These are phyloP conservation scores for Centrapalus pauciflorus DNA, from an alignment of 129 eudicot genomes.

Conservation along the genomic window DNA sequence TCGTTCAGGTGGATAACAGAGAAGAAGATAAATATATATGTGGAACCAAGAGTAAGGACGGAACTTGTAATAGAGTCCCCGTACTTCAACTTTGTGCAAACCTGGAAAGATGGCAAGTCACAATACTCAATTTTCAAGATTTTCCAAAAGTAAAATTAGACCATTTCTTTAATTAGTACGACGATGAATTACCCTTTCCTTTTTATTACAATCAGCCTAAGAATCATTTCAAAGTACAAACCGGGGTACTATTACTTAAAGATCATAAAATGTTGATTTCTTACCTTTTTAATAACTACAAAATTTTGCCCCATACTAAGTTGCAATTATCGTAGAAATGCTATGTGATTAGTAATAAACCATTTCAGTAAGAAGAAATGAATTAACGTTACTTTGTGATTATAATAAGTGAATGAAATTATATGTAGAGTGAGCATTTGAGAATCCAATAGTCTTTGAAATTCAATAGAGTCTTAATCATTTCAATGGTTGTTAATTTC, in stretches of 20 bases:
- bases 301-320: neutral
- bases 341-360: neutral
- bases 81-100: conserved; percentile 69
- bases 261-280: neutral
- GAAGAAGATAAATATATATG: conserved; percentile 54
- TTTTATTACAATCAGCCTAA: too few relatives aligned
- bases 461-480: neutral
- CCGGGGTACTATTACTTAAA: neutral
- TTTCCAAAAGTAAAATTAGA: neutral
- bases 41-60: conserved; percentile 82
- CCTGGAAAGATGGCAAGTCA: conserved; percentile 78
- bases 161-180: neutral
- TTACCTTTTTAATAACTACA: neutral
- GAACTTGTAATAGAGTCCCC: conserved; percentile 80
- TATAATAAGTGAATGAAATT: neutral
- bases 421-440: conserved; percentile 1
- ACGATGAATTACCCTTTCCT: neutral
- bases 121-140: neutral
- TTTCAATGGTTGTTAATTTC: neutral
- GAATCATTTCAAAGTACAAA: neutral
- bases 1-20: conserved; percentile 77
- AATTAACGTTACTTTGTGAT: neutral
- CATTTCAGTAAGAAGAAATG: neutral
- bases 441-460: neutral
- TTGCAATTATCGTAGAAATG: neutral